Evolutionary conservation across 805 yeast species (phyloP).

Genomic region (Pichia paraexigua): DNA sequence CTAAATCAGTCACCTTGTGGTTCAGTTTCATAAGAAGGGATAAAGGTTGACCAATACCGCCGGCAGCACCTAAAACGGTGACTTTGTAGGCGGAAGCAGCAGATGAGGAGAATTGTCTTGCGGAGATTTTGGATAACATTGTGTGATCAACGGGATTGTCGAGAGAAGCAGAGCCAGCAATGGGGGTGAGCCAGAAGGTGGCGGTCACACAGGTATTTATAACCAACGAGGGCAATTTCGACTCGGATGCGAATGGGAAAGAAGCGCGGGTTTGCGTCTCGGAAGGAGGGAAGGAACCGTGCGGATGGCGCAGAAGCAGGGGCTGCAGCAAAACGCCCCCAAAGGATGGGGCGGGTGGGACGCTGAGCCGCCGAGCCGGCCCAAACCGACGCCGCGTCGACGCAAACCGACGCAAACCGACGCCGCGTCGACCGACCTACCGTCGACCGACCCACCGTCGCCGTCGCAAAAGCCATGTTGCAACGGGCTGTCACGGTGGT

Average conservation of each 20-base stretch:
- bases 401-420: not conserved
- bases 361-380: no score
- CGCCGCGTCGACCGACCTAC: not conserved
- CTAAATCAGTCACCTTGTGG: slow-evolving; percentile 78
- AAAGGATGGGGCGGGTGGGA: no score
- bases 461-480: no score
- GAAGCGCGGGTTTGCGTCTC: not conserved
- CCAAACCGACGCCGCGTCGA: no score
- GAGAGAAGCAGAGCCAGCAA: no score
- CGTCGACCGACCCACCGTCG: no score
- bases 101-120: slow-evolving; percentile 54
- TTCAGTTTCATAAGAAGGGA: slow-evolving; percentile 79
- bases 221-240: not conserved
- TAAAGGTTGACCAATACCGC: slow-evolving; percentile 94
- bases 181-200: no score
- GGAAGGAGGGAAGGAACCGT: no score
- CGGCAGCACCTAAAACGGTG: slow-evolving; percentile 76
- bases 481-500: no score
- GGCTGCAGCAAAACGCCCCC: no score
- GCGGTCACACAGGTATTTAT: not conserved
- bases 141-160: not conserved
- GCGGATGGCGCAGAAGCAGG: no score
- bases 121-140: slow-evolving; percentile 49
- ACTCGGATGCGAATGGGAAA: not conserved
- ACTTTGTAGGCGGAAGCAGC: slow-evolving; percentile 67